Evolutionary conservation across 805 yeast species (phyloP), one percentile per base, ranked within the genome.

Genomic region (Kodamaea kaohsiungensis): DNA sequence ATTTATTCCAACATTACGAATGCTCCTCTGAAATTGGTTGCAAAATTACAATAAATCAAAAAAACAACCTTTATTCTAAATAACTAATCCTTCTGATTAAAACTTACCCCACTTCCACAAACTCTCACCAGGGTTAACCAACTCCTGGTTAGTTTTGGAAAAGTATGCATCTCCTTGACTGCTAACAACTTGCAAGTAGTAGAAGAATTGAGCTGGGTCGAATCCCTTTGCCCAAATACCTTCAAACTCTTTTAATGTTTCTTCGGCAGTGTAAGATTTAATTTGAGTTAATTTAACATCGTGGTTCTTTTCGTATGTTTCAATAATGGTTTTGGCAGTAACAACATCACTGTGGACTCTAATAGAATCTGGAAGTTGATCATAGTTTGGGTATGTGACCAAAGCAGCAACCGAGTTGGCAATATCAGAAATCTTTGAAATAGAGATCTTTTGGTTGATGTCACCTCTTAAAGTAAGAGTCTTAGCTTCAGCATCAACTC

Each of bases 121-220:
- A 1, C 71, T 65, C 62, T 77, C 79, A 37, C 64, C 66, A 3
- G 83, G 83, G 63, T 80, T 80, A 53, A 80, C 66, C 22, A 76
- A 56, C 60, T 80, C 83, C 49, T 71, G 66, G 43, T 77, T 72
- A 51, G 69, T 70, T 1, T 61, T 49, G 8, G 61, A 55, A 48
- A 66, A 70, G 53, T 63, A 68, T 17, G 62, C 56, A 53, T 83
- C 84, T 47, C 83, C 84, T 53, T 65, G 71, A 15, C 78, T 68
- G 2, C 48, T 35, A 12, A 63, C 25, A 10, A 57, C 61, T 10
- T 63, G 60, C 56, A 81, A 65, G 61, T 76, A 78, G 59, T 59
- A 67, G 13, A 70, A 43, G 66, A 81, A 75, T 53, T 73, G 73
- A 35, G 52, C 43, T 15, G 54, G 58, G 3, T 68, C 53, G 58